Base-by-base conservation (phyloP, 768 basidiomycete species). In the Clitopilus passeckerianus region DNA sequence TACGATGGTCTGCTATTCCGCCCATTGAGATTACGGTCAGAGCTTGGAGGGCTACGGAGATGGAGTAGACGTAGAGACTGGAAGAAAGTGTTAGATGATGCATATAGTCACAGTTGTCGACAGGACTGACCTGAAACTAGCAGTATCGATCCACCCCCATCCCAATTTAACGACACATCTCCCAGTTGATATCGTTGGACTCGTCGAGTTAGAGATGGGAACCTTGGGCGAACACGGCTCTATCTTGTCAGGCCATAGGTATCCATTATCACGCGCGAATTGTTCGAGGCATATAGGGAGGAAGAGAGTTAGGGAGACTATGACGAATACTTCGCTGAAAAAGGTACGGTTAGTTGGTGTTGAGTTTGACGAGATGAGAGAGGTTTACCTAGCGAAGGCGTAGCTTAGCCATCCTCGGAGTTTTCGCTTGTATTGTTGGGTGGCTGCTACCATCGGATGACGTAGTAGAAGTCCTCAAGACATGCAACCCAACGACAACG, bases 1-100 rank as follows among this genome's bases (percentile, higher is more conserved):
- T 65, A 95, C 94, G 86, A 62, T 91, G 85, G 73, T 98, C 93
- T 0, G 95, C 96, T 58, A 96, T 86, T 15, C 86, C 86, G 6
- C 93, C 93, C 80, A 97, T 91, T 5, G 95, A 95, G 58, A 99
- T 94, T 37, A 99, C 94, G 0, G 89, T 92, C n/a, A 98, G 66
- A 0, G 95, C 95, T 69, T 98, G 95, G 0, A 96, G 72, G 0
- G 89, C 89, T 0, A 98, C 95, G 0, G 91, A 93, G 14, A 86
- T 76, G 0, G 95, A 97, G 71, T 93, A 91, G 30, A 89, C 82
- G 68, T 96, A 95, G 34, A 99, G 77, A 65, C 94, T 95, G 66
- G 6, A 33, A 5, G n/a, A 16, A 33, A 41, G 3, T 4, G 14
- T 16, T 15, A 33, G 24, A 22, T 34, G 6, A 50, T n/a, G 46